A percentile compares a stretch with the other conserved stretches of the same genome.
These are phyloP conservation scores for Bolboschoenoplectus hybrid DNA, from an alignment of 202 grass and related monocot species.

Conservation along the genomic window DNA sequence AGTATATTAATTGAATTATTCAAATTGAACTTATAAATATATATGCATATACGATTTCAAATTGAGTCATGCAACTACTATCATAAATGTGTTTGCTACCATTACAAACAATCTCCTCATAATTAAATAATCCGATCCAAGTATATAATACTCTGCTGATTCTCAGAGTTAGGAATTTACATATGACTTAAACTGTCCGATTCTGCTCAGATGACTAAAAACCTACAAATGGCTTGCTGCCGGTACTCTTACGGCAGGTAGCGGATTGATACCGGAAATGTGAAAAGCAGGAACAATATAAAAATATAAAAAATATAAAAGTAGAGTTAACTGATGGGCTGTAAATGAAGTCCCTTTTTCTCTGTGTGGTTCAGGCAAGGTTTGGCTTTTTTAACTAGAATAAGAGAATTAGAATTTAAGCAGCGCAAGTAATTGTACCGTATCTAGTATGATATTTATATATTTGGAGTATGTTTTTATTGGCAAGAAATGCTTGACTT, in stretches of 20 bases:
- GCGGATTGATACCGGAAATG: neutral
- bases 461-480: neutral
- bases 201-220: neutral
- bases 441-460: neutral
- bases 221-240: neutral
- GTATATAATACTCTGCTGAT: neutral
- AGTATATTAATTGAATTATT: neutral
- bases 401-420: conserved; percentile 30
- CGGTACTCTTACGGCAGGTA: neutral
- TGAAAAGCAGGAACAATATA: neutral
- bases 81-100: neutral
- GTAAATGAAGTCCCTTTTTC: conserved; percentile 16
- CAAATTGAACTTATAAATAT: neutral
- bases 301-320: neutral
- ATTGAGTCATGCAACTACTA: neutral
- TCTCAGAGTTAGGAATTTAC: neutral
- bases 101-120: neutral
- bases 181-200: neutral
- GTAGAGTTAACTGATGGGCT: neutral
- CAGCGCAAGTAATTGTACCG: conserved; percentile 27
- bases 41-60: neutral
- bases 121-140: neutral
- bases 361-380: conserved; percentile 29
- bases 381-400: conserved; percentile 12
- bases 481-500: conserved; percentile 26